These are phyloP conservation scores for Uncinocarpus reesii DNA, from an alignment of 2,329 filamentous ascomycete genomes.

Conservation along the genomic window DNA sequence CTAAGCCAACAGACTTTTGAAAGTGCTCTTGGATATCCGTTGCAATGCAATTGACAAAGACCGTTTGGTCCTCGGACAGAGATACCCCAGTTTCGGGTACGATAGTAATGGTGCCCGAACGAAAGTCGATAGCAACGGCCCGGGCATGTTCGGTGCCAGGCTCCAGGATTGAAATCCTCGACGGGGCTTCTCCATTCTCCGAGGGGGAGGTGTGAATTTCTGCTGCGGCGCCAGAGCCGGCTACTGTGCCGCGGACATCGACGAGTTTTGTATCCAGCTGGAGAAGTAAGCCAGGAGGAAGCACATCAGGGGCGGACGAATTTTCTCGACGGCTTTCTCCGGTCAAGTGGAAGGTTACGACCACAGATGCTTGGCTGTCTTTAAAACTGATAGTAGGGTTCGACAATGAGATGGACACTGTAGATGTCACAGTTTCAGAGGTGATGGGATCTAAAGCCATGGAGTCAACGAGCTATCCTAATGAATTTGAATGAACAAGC, in stretches of 20 bases:
- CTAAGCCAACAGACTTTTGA: background rate
- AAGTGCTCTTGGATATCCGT: background rate
- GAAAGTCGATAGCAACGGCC: background rate
- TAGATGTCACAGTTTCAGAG: background rate
- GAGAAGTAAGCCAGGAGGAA: background rate
- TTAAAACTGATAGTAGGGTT: background rate
- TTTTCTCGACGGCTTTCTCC: background rate
- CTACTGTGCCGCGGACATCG: background rate
- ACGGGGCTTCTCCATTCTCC: background rate
- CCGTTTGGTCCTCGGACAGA: background rate
- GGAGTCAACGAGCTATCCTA: background rate
- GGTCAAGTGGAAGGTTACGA: background rate
- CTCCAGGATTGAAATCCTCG: background rate
- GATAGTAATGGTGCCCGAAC: background rate
- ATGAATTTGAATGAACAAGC: background rate
- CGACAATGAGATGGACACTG: background rate
- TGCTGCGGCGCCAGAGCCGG: background rate
- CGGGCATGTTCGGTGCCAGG: background rate
- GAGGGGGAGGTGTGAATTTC: background rate
- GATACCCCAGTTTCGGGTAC: background rate
- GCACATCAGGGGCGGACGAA: background rate
- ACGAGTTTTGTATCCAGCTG: background rate
- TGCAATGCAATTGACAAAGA: background rate
- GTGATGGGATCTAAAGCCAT: background rate
- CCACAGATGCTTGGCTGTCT: background rate